phyloP scores from a whole-genome alignment of 495 filamentous ascomycete species.

The Hyaloscypha finlandica region DNA sequence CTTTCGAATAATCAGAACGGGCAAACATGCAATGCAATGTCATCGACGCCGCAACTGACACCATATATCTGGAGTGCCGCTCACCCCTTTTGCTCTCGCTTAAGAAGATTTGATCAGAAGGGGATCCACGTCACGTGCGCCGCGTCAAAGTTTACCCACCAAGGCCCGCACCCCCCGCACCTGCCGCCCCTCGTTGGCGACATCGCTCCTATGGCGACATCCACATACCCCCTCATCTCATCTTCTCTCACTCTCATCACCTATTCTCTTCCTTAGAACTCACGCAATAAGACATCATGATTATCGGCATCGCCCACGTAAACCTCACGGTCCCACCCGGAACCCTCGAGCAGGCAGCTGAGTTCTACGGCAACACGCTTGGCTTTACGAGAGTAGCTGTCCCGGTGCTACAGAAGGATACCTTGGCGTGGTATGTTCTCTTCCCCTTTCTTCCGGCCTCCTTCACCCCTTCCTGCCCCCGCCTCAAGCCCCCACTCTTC shows the following conservation, averaged over 20 bases:
- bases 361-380: constrained; percentile 59
- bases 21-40: too few relatives aligned
- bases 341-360: constrained; percentile 52
- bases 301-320: constrained; percentile 59
- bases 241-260: neutral
- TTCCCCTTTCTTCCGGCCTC: constrained; percentile 16
- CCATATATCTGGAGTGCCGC: too few relatives aligned
- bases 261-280: neutral
- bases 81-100: too few relatives aligned
- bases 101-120: too few relatives aligned
- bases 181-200: neutral
- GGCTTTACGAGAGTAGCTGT: constrained; percentile 51
- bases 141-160: neutral
- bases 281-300: constrained; percentile 41
- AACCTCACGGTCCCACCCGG: constrained; percentile 59
- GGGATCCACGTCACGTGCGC: neutral
- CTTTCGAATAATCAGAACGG: too few relatives aligned
- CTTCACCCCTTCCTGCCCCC: neutral
- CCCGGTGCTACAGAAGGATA: constrained; percentile 50
- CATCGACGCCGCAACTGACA: too few relatives aligned
- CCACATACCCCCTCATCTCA: neutral
- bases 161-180: neutral
- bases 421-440: constrained; percentile 47
- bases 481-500: neutral
- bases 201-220: neutral